Conservation (phyloP, 768 basidiomycete species). For the Tricholoma hemisulphureum region DNA sequence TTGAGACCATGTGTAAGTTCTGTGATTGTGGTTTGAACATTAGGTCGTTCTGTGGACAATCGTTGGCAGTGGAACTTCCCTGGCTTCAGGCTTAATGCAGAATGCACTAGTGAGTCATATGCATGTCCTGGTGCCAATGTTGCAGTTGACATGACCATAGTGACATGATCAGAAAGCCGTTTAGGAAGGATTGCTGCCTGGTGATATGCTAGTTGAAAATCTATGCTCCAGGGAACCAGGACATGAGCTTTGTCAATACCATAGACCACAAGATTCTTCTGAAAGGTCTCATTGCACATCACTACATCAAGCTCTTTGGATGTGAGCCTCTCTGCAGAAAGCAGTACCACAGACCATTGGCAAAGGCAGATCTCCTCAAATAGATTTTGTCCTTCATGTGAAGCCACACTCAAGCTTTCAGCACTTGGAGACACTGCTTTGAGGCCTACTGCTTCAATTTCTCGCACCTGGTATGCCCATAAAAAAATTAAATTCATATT, state of each 20-base stretch:
- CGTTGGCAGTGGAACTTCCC: conserved; percentile 4
- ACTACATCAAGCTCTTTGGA: conserved; percentile 15
- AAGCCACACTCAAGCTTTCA: conserved; percentile 13
- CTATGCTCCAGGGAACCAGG: conserved; percentile 20
- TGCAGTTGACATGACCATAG: conserved; percentile 11
- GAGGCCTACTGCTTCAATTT: conserved; percentile 18
- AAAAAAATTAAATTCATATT: no score
- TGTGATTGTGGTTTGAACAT: conserved; percentile 1
- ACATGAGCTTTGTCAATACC: conserved; percentile 27
- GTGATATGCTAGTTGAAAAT: conserved; percentile 20
- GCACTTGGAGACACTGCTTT: conserved; percentile 17
- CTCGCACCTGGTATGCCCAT: conserved; percentile 11
- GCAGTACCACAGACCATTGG: conserved; percentile 20
- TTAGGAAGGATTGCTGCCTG: conserved; percentile 13
- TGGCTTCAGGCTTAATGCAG: not conserved
- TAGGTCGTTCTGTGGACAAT: conserved; percentile 5
- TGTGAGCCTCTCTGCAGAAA: conserved; percentile 20
- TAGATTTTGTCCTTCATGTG: conserved; percentile 15
- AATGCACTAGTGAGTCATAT: not conserved
- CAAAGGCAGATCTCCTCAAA: conserved; percentile 18
- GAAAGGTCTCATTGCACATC: conserved; percentile 15
- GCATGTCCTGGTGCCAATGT: conserved; percentile 4
- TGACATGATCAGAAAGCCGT: conserved; percentile 15
- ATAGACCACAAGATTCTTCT: conserved; percentile 18
- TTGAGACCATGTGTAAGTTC: not conserved